Base-by-base conservation (phyloP, 2,329 filamentous ascomycete genomes). In the Harringtonia lauricola region DNA sequence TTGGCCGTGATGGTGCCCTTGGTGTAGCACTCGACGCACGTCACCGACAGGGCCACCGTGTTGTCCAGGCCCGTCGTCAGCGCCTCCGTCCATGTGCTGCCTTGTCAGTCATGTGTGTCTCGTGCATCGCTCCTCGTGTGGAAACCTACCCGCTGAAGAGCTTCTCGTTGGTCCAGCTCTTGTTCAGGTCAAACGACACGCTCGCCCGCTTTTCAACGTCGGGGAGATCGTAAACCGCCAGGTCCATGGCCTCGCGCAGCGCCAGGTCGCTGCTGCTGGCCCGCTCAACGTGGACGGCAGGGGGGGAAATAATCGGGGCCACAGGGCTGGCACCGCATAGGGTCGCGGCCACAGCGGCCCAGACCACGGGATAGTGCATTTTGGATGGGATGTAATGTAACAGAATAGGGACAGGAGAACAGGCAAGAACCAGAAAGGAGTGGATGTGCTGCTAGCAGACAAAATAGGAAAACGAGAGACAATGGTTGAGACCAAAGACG, bases 1-100 rank as follows among this genome's bases (percentile, higher is more conserved):
- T 64, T 59, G 13, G 69, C 65, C 14, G 59, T 60, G 34, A 71
- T 64, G n/a, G 57, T 57, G 50, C 72, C 73, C 50, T 68, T 64
- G 36, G 72, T 60, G 53, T 70, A 72, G 54, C 71, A 73, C 12
- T 64, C 65, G 12, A 62, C 59, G 55, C 71, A 74, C 28, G 59
- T 55, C 37, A 72, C 52, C 2, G 49, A 47, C 7, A 66, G 51
- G 15, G 44, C 46, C 10, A 55, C 50, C 8, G 33, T 40, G 36
- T 51, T 44, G 24, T 50, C 44, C 10, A 35, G n/a, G n/a, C n/a
- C n/a, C n/a, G n/a, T n/a, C n/a, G n/a, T n/a, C n/a, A n/a, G n/a
- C n/a, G n/a, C n/a, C n/a, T n/a, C n/a, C n/a, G n/a, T n/a, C n/a
- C n/a, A n/a, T n/a, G n/a, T n/a, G n/a, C n/a, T n/a, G n/a, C n/a